phyloP scores from a whole-genome alignment of 169 alveolate genomes.

The Cryptosporidium ryanae region DNA sequence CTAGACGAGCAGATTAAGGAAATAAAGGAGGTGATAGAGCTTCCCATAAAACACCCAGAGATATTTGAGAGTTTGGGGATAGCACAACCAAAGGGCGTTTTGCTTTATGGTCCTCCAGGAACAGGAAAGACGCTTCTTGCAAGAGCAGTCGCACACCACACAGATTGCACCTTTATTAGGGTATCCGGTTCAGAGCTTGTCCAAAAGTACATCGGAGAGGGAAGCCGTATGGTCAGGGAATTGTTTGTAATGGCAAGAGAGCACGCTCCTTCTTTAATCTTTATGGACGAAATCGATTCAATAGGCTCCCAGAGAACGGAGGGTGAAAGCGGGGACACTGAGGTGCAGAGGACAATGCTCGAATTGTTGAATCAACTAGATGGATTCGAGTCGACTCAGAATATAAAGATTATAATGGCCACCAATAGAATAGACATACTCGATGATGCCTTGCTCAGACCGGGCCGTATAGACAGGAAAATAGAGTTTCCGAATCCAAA shows the following conservation, averaged over 20 bases:
- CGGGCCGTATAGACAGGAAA: slow-evolving; percentile 97
- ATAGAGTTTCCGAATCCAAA: slow-evolving; percentile 92
- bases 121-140: slow-evolving; percentile 98
- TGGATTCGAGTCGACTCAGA: slow-evolving; percentile 88
- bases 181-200: slow-evolving; percentile 99
- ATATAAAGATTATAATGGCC: slow-evolving; percentile 89
- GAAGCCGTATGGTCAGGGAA: slow-evolving; percentile 99
- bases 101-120: slow-evolving; percentile 89
- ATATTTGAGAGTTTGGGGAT: slow-evolving; percentile 98
- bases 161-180: slow-evolving; percentile 98
- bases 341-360: slow-evolving; percentile 88
- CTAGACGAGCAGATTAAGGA: slow-evolving; percentile 97
- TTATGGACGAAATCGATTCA: slow-evolving; percentile 98
- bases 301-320: slow-evolving; percentile 95
- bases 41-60: slow-evolving; percentile 99
- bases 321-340: slow-evolving; percentile 94
- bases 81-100: slow-evolving; percentile 95
- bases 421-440: slow-evolving; percentile 89
- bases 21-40: slow-evolving; percentile 99
- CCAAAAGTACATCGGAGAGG: slow-evolving; percentile 99
- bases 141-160: slow-evolving; percentile 99
- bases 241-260: slow-evolving; percentile 97
- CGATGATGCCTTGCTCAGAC: slow-evolving; percentile 89
- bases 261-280: slow-evolving; percentile 97
- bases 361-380: slow-evolving; percentile 84